Evolutionary conservation across 805 yeast genomes (phyloP).

Genomic region (Candida xiaguanensis): DNA sequence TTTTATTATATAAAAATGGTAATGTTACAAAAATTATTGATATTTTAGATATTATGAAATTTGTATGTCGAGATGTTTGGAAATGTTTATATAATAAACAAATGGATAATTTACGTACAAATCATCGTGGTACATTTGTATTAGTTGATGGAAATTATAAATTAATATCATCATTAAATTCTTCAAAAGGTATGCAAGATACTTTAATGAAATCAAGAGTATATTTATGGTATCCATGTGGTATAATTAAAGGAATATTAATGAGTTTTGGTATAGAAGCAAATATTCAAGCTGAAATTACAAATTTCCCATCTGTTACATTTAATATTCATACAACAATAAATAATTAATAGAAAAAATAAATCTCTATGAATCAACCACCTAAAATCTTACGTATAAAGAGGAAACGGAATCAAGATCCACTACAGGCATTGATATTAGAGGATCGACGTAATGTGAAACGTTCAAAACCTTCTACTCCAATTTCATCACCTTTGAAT

Average conservation of each 20-base stretch:
- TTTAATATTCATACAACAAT: constrained; percentile 64
- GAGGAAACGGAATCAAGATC: constrained; percentile 82
- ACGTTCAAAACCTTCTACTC: constrained; percentile 39
- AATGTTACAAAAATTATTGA: constrained; percentile 46
- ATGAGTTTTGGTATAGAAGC: constrained; percentile 67
- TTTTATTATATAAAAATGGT: constrained; percentile 36
- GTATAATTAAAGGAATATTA: constrained; percentile 69
- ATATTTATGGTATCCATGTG: constrained; percentile 70
- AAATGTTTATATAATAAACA: constrained; percentile 73
- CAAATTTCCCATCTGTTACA: constrained; percentile 61
- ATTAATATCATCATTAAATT: constrained; percentile 49
- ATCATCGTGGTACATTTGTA: constrained; percentile 83
- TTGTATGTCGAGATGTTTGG: constrained; percentile 92
- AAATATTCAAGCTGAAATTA: constrained; percentile 60
- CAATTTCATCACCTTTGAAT: constrained; percentile 19
- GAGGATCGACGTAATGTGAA: constrained; percentile 38
- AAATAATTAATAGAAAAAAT: constrained; percentile 22
- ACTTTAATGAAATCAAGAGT: constrained; percentile 42
- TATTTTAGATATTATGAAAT: constrained; percentile 81
- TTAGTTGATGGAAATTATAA: constrained; percentile 66
- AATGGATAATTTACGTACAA: constrained; percentile 88
- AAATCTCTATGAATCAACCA: constrained; percentile 15
- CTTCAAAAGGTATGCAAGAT: constrained; percentile 40
- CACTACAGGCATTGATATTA: constrained; percentile 71
- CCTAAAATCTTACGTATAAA: constrained; percentile 81